These are phyloP conservation scores for Candida freyschussii DNA, from an alignment of 1,139 yeast genomes.

Conservation along the genomic window DNA sequence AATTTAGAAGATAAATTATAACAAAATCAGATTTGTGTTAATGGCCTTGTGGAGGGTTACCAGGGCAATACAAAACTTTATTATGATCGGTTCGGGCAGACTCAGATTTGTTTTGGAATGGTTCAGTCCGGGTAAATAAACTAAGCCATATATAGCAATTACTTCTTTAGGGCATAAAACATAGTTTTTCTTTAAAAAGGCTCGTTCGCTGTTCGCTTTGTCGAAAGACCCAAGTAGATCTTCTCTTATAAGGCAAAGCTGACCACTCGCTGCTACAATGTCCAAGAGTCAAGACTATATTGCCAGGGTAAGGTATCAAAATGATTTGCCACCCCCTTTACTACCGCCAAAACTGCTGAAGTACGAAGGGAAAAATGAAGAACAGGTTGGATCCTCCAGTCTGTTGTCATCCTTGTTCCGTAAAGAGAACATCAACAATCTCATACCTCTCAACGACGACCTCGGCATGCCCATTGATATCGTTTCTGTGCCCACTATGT, in stretches of 20 bases:
- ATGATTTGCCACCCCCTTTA: slow-evolving; percentile 90
- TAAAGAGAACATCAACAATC: slow-evolving; percentile 58
- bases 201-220: not conserved
- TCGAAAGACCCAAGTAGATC: not conserved
- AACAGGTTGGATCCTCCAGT: slow-evolving; percentile 53
- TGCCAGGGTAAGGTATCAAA: slow-evolving; percentile 79
- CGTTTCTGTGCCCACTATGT: slow-evolving; percentile 59
- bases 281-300: slow-evolving; percentile 76
- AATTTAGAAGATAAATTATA: no score
- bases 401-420: slow-evolving; percentile 71
- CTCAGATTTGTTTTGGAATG: no score
- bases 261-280: slow-evolving; percentile 28
- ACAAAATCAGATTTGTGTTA: no score
- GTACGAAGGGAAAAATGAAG: slow-evolving; percentile 39
- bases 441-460: slow-evolving; percentile 67
- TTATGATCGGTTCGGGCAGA: no score
- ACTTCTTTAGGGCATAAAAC: not conserved
- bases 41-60: no score
- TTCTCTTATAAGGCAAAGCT: no score
- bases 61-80: no score
- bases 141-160: no score
- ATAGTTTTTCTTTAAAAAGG: not conserved
- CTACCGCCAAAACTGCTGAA: slow-evolving; percentile 82
- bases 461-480: slow-evolving; percentile 80
- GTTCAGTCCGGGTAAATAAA: no score